These are phyloP conservation scores for Lignosus rhinocerotis DNA, from an alignment of 1,284 basidiomycete genomes.

Conservation along the genomic window DNA sequence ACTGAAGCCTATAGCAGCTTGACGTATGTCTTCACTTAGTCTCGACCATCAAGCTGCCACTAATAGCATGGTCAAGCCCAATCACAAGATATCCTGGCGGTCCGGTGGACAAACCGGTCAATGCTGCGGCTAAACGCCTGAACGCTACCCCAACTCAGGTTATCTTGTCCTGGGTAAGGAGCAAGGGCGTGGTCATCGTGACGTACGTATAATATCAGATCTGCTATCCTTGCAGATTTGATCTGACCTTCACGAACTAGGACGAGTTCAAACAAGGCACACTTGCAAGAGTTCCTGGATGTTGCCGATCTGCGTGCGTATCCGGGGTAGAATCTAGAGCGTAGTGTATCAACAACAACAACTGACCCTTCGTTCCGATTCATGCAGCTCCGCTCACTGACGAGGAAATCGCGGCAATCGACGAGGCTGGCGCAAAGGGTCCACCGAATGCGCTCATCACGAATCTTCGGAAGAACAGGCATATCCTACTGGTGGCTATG, in stretches of 20 bases:
- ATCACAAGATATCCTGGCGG: conserved; percentile 20
- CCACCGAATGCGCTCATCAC: conserved; percentile 7
- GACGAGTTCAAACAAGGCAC: conserved; percentile 64
- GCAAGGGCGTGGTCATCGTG: conserved; percentile 65
- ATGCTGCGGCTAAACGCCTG: conserved; percentile 54
- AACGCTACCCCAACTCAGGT: conserved; percentile 66
- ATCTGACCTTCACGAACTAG: conserved; percentile 33
- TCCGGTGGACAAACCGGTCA: conserved; percentile 58
- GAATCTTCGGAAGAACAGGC: neutral
- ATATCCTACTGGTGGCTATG: neutral
- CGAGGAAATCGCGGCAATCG: conserved; percentile 59
- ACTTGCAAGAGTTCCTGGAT: conserved; percentile 66
- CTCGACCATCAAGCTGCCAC: neutral
- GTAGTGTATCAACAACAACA: rapidly evolving
- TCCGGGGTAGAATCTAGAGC: conserved; percentile 29
- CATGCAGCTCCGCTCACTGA: conserved; percentile 38
- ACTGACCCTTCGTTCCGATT: neutral
- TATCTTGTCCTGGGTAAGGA: conserved; percentile 65
- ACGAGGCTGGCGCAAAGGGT: conserved; percentile 51
- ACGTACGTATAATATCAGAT: conserved; percentile 48
- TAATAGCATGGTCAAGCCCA: conserved; percentile 1
- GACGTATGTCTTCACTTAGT: conserved; percentile 39
- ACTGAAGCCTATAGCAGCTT: conserved; percentile 74
- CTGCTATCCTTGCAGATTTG: neutral
- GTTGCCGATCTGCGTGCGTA: conserved; percentile 53